A percentile compares a stretch with the other conserved stretches of the same genome.
These are phyloP conservation scores for Spergularia azorica DNA, from an alignment of 179 eudicot species.

Conservation along the genomic window DNA sequence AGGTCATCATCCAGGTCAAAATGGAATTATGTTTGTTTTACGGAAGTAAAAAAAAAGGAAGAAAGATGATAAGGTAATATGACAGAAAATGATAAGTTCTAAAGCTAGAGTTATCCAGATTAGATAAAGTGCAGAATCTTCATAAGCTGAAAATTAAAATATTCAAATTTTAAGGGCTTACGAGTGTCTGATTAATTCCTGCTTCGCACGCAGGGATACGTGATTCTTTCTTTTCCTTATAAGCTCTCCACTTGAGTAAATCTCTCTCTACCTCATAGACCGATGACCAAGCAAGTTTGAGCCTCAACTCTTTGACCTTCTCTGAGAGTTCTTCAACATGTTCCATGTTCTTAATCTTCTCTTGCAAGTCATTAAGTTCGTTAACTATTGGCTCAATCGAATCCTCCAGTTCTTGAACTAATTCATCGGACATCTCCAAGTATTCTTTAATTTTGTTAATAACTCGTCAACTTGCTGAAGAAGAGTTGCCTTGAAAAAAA, in stretches of 20 bases:
- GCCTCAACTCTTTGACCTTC: slow-evolving; percentile 57
- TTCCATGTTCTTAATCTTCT: slow-evolving; percentile 81
- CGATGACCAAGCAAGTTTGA: slow-evolving; percentile 93
- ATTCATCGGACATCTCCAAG: slow-evolving; percentile 54
- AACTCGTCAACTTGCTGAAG: slow-evolving; percentile 92
- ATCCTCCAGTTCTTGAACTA: slow-evolving; percentile 69
- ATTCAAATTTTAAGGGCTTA: slow-evolving; percentile 34
- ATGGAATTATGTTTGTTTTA: too few species aligned
- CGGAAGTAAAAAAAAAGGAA: too few species aligned
- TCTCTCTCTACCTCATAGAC: slow-evolving; percentile 75
- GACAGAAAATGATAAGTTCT: too few species aligned
- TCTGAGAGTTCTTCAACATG: slow-evolving; percentile 81
- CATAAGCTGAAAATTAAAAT: too few species aligned
- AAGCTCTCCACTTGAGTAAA: slow-evolving; percentile 42
- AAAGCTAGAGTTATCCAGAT: too few species aligned
- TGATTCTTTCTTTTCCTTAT: slow-evolving; percentile 52
- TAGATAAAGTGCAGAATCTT: too few species aligned
- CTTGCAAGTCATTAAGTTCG: slow-evolving; percentile 80
- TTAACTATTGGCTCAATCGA: slow-evolving; percentile 70
- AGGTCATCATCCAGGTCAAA: too few species aligned
- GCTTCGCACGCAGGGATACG: slow-evolving; percentile 62
- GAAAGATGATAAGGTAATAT: too few species aligned
- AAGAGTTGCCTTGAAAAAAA: slow-evolving; percentile 97
- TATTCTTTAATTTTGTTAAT: slow-evolving; percentile 53
- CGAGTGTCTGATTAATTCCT: slow-evolving; percentile 53